Evolutionary conservation across 2,329 filamentous ascomycete species (phyloP).

Genomic region (Cladosporium sp.): DNA sequence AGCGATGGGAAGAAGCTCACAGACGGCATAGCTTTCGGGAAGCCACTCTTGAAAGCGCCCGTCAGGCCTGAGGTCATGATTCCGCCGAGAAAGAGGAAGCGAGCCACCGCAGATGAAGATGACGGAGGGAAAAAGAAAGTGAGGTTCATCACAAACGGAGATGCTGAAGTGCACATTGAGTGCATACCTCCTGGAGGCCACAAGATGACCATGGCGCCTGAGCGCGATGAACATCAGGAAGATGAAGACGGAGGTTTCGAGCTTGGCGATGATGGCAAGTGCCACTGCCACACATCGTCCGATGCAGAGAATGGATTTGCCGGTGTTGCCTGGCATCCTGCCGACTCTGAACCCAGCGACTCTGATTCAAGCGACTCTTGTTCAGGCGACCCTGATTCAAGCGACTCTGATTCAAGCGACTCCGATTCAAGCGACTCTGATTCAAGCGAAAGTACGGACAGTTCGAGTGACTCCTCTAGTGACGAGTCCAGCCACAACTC

Average conservation of each 20-base stretch:
- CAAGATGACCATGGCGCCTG: slow-evolving; percentile 16
- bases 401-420: neutral
- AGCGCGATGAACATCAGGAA: slow-evolving; percentile 35
- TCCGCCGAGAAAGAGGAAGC: slow-evolving; percentile 28
- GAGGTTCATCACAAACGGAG: neutral
- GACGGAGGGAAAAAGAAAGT: slow-evolving; percentile 23
- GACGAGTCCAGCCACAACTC: slow-evolving; percentile 13
- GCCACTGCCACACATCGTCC: neutral
- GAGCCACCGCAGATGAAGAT: slow-evolving; percentile 28
- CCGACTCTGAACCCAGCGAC: neutral
- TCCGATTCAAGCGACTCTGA: slow-evolving; percentile 10
- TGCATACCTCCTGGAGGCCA: neutral
- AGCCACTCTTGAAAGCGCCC: slow-evolving; percentile 43
- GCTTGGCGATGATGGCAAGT: slow-evolving; percentile 6
- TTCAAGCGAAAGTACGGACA: slow-evolving; percentile 8
- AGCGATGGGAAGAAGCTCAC: slow-evolving; percentile 71
- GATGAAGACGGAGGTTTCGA: slow-evolving; percentile 19
- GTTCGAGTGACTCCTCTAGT: slow-evolving; percentile 11
- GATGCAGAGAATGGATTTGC: slow-evolving; percentile 1
- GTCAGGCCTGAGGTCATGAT: slow-evolving; percentile 31
- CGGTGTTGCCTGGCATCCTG: neutral
- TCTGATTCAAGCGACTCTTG: neutral
- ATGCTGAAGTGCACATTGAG: neutral
- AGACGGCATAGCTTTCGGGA: slow-evolving; percentile 80
- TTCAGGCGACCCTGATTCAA: neutral